Base-by-base conservation (phyloP, 2,329 filamentous ascomycete genomes). In the Sclerotinia sclerotiorum region DNA sequence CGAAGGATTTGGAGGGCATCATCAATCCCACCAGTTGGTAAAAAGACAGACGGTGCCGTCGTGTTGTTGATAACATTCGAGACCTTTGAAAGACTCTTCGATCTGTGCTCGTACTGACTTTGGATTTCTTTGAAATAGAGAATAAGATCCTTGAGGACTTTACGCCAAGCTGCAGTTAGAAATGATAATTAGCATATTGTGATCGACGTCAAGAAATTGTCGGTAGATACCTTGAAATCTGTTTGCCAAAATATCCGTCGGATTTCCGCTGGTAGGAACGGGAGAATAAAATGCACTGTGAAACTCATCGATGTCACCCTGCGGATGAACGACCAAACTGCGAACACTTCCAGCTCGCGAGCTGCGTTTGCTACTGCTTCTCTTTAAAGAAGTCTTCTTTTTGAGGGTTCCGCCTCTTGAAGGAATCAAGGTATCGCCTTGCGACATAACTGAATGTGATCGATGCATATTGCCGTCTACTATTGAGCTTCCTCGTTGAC, bases 61-160 rank as follows among this genome's bases (percentile, higher is more conserved):
- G 90, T 91, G 76, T 93, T 97, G 79, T 93, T 93, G 74, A 96
- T 87, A 21, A 93, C 86, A 75, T 94, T 94, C 66, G 91, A 90
- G 11, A 97, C 87, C 74, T 96, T 97, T 69, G 92, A 79, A 5
- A 97, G 83, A 10, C 90, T 87, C 78, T 97, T 98, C 39, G 91
- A 86, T 70, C 91, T 89, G 68, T 90, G 85, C 76, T 99, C 94
- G 79, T 97, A 97, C 60, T 94, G 92, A 63, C 86, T 86, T 77
- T 97, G 93, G 58, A 98, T 88, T 78, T 98, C 95, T 74, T 92
- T 89, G 78, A 97, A 98, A 79, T 97, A 98, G 68, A 91, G 83
- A 73, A 98, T 97, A 56, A 98, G 84, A 73, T 97, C 94, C 79
- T 98, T 98, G 65, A 99, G 85, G 19, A 97, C 86, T 82, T 97